Evolutionary conservation across 257 asterid species (phyloP).

Genomic region (Coffea canephora): DNA sequence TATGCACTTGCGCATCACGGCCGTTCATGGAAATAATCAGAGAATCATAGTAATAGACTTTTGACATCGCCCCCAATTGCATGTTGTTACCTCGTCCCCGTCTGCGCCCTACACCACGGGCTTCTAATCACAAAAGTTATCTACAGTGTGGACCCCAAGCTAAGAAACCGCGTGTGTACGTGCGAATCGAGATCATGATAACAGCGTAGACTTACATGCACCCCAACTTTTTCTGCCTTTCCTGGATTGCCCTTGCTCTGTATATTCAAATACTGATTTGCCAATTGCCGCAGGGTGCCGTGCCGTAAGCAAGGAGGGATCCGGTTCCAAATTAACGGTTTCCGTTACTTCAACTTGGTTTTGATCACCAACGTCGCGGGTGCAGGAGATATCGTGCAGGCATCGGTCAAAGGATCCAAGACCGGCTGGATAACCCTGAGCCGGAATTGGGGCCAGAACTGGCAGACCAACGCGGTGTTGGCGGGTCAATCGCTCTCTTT

Average conservation of each 20-base stretch:
- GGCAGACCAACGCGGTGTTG: slow-evolving; percentile 52
- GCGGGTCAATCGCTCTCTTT: slow-evolving; percentile 65
- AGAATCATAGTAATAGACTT: slow-evolving; percentile 13
- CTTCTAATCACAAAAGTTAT: not conserved
- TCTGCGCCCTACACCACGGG: not conserved
- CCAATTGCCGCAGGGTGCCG: slow-evolving; percentile 30
- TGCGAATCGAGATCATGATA: not conserved
- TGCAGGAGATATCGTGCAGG: slow-evolving; percentile 58
- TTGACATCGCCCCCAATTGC: not conserved
- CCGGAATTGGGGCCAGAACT: slow-evolving; percentile 86
- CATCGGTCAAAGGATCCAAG: slow-evolving; percentile 59
- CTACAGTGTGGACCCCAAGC: not conserved
- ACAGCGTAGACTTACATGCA: not conserved
- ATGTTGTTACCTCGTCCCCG: not conserved
- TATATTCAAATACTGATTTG: not conserved
- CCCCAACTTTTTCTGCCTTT: not conserved
- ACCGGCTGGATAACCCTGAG: slow-evolving; percentile 67
- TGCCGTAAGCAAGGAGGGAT: slow-evolving; percentile 69
- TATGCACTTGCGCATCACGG: not conserved
- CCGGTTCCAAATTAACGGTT: slow-evolving; percentile 71
- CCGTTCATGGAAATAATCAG: slow-evolving; percentile 11
- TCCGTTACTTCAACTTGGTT: slow-evolving; percentile 64
- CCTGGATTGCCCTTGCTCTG: not conserved
- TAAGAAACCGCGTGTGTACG: slow-evolving; percentile 12
- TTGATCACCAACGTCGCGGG: slow-evolving; percentile 71